These are phyloP conservation scores for Colletotrichum theobromicola DNA, from an alignment of 2,329 filamentous ascomycete species.

Conservation along the genomic window DNA sequence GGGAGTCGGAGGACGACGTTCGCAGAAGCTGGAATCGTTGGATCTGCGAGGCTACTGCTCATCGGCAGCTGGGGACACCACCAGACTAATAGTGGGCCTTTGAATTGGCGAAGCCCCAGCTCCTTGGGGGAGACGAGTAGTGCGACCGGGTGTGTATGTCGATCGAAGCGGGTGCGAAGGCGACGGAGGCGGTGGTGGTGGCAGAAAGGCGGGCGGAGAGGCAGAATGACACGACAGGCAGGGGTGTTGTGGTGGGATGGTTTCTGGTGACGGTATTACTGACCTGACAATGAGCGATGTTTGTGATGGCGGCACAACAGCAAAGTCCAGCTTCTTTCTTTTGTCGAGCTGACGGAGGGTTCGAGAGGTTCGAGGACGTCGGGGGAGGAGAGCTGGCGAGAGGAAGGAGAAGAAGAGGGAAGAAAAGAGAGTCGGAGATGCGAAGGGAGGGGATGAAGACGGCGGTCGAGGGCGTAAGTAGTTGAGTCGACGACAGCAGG, in stretches of 20 bases:
- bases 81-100: slow-evolving; percentile 27
- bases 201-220: not conserved
- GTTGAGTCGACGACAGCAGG: slow-evolving; percentile 10
- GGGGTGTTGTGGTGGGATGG: not conserved
- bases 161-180: slow-evolving; percentile 8
- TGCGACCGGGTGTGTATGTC: slow-evolving; percentile 7
- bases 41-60: slow-evolving; percentile 25
- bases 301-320: slow-evolving; percentile 5
- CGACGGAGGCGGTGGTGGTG: not conserved
- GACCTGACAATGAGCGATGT: slow-evolving; percentile 9
- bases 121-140: slow-evolving; percentile 3
- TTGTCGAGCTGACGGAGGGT: not conserved
- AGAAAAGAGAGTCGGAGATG: slow-evolving; percentile 15
- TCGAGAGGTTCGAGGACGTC: not conserved
- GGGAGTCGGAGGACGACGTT: slow-evolving; percentile 19
- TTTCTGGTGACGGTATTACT: not conserved
- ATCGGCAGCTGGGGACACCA: slow-evolving; percentile 24
- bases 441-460: slow-evolving; percentile 14
- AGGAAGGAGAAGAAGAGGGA: not conserved
- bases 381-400: not conserved
- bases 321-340: slow-evolving; percentile 18
- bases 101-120: slow-evolving; percentile 21
- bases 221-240: slow-evolving; percentile 12
- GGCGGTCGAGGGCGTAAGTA: slow-evolving; percentile 19
- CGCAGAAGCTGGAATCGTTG: slow-evolving; percentile 25